Evolutionary conservation across 768 basidiomycete species (phyloP).

Genomic region (Kwoniella europaea): DNA sequence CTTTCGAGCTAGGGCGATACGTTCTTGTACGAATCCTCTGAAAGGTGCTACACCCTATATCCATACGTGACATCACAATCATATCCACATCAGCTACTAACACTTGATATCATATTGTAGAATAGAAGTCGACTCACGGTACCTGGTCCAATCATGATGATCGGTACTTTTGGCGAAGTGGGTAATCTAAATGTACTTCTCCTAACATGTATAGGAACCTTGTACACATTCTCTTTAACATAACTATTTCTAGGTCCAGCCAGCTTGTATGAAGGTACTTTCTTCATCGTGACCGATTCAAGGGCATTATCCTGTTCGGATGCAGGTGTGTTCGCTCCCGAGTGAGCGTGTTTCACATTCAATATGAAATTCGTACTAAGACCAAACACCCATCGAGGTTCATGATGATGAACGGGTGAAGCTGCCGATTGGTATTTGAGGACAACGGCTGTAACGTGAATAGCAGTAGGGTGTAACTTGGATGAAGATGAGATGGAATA

Average conservation of each 20-base stretch:
- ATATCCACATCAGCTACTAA: too few relatives aligned
- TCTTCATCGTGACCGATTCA: conserved; percentile 54
- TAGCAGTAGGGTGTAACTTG: conserved; percentile 82
- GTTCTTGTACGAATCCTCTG: conserved; percentile 98
- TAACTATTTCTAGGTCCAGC: conserved; percentile 89
- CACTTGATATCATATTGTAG: too few relatives aligned
- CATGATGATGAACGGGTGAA: conserved; percentile 63
- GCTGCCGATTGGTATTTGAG: conserved; percentile 82
- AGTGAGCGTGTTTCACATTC: conserved; percentile 77
- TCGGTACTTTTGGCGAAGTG: conserved; percentile 95
- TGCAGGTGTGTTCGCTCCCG: conserved; percentile 45
- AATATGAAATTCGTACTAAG: conserved; percentile 94
- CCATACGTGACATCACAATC: conserved; percentile 9
- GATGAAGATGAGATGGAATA: conserved; percentile 99
- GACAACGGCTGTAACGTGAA: conserved; percentile 94
- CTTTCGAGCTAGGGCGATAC: conserved; percentile 91
- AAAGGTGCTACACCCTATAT: conserved; percentile 96
- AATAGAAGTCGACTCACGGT: too few relatives aligned
- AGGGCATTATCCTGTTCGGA: conserved; percentile 34
- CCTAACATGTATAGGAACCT: conserved; percentile 90
- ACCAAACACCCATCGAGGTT: conserved; percentile 75
- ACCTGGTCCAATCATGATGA: conserved; percentile 99
- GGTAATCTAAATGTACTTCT: conserved; percentile 96
- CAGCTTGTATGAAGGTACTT: conserved; percentile 75
- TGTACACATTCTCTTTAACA: conserved; percentile 70